These are phyloP conservation scores for Colletotrichum destructivum DNA, from an alignment of 2,329 filamentous ascomycete species.

Conservation along the genomic window DNA sequence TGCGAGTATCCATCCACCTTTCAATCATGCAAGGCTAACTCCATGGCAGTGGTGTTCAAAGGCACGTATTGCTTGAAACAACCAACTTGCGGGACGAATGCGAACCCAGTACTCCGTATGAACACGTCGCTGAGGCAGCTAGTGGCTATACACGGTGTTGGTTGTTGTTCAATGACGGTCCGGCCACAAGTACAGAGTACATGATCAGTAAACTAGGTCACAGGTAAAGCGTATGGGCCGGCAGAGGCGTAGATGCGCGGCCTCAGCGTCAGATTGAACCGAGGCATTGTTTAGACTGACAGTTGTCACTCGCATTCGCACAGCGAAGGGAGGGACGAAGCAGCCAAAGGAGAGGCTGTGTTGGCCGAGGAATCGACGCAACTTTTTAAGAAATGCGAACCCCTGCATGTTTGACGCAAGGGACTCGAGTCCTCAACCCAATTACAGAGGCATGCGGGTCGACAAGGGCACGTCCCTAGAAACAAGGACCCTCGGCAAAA, in stretches of 20 bases:
- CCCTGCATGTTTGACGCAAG: conserved; percentile 17
- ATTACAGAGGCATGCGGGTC: neutral
- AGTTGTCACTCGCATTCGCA: conserved; percentile 25
- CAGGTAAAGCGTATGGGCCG: neutral
- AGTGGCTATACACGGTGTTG: neutral
- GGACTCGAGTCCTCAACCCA: conserved; percentile 1
- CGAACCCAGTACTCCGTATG: neutral
- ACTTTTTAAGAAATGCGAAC: conserved; percentile 23
- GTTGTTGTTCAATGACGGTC: conserved; percentile 2
- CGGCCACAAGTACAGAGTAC: neutral
- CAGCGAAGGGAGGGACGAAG: neutral
- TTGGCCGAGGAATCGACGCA: neutral
- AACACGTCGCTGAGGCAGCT: neutral
- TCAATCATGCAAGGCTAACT: too few species aligned
- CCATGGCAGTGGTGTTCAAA: too few species aligned
- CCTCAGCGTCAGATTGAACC: neutral
- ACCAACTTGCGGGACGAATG: neutral
- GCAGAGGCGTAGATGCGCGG: neutral
- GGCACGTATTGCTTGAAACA: neutral
- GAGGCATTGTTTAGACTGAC: neutral
- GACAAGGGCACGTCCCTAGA: conserved; percentile 32
- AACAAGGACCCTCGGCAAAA: conserved; percentile 31
- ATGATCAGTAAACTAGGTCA: neutral
- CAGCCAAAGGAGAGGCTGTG: conserved; percentile 9
- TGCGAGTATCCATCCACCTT: too few species aligned